Conservation (phyloP, 2,329 filamentous ascomycete species). For the Fusarium lyarnte region DNA sequence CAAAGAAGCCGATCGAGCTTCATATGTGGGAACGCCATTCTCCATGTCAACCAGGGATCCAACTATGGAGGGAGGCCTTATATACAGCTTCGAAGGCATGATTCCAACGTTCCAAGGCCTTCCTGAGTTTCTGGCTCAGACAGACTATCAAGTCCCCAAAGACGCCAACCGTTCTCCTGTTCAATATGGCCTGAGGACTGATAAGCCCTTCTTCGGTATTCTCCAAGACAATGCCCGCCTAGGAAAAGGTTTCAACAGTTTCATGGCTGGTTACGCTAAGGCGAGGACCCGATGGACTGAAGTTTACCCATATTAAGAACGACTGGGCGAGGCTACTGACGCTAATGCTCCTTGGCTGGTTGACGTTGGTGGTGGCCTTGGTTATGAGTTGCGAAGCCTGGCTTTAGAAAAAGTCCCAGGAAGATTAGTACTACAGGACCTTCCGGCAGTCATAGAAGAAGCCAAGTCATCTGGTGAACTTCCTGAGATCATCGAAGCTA, state of each 20-base stretch:
- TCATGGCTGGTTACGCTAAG: conserved; percentile 48
- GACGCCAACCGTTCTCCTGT: conserved; percentile 35
- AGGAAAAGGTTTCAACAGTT: conserved; percentile 47
- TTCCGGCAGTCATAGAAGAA: conserved; percentile 18
- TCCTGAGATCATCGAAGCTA: neutral
- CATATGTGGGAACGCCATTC: conserved; percentile 5
- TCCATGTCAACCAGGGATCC: conserved; percentile 21
- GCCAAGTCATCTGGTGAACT: neutral
- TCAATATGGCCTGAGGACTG: conserved; percentile 27
- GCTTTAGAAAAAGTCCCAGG: neutral
- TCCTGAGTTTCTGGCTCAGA: conserved; percentile 47
- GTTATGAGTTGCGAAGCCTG: conserved; percentile 9
- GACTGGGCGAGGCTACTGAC: neutral
- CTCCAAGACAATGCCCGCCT: conserved; percentile 43
- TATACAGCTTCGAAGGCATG: conserved; percentile 32
- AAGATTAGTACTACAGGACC: conserved; percentile 12
- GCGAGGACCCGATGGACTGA: conserved; percentile 48
- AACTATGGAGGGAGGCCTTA: conserved; percentile 21
- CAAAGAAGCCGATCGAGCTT: conserved; percentile 10
- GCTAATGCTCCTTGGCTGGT: conserved; percentile 9
- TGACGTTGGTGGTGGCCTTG: conserved; percentile 22
- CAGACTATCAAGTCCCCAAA: conserved; percentile 46
- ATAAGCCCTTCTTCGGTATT: conserved; percentile 47
- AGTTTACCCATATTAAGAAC: conserved; percentile 35
- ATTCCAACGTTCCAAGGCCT: conserved; percentile 42